These are phyloP conservation scores for Stachybotrys elegans DNA, from an alignment of 2,329 filamentous ascomycete genomes.

Conservation along the genomic window DNA sequence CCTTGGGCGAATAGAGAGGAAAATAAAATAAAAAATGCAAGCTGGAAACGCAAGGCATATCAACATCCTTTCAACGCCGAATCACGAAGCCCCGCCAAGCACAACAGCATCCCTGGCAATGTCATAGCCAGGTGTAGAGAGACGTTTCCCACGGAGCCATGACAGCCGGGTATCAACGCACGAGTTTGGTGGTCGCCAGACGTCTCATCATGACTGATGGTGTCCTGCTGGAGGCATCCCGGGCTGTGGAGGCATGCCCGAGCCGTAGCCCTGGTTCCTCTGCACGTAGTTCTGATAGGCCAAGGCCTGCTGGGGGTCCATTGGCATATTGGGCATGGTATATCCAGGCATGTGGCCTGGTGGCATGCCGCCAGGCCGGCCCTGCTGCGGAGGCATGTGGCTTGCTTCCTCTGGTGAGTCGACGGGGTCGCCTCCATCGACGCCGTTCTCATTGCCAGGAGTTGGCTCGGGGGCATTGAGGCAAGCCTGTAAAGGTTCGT, in stretches of 20 bases:
- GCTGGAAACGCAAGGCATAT: slow-evolving; percentile 1
- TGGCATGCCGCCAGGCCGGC: slow-evolving; percentile 61
- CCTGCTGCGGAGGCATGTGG: slow-evolving; percentile 61
- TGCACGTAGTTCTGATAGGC: slow-evolving; percentile 82
- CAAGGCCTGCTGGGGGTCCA: slow-evolving; percentile 72
- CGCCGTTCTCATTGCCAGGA: slow-evolving; percentile 74
- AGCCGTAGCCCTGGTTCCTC: slow-evolving; percentile 62
- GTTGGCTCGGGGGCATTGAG: slow-evolving; percentile 91
- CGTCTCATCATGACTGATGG: slow-evolving; percentile 61
- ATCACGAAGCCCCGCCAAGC: background rate
- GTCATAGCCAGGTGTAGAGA: slow-evolving; percentile 6
- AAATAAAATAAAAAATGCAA: background rate
- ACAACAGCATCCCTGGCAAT: background rate
- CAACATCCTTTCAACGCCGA: slow-evolving; percentile 1
- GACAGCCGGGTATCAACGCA: slow-evolving; percentile 55
- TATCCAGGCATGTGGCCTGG: slow-evolving; percentile 57
- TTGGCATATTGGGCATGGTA: slow-evolving; percentile 61
- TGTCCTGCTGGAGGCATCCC: slow-evolving; percentile 80
- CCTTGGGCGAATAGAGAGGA: no score
- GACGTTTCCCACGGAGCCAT: slow-evolving; percentile 42
- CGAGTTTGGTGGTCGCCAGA: slow-evolving; percentile 13
- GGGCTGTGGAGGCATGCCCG: slow-evolving; percentile 71
- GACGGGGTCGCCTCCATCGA: slow-evolving; percentile 69
- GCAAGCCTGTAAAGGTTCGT: slow-evolving; percentile 64
- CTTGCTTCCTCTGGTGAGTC: slow-evolving; percentile 89